Conservation (phyloP, 179 eudicot species). For the Camellia oleifera region DNA sequence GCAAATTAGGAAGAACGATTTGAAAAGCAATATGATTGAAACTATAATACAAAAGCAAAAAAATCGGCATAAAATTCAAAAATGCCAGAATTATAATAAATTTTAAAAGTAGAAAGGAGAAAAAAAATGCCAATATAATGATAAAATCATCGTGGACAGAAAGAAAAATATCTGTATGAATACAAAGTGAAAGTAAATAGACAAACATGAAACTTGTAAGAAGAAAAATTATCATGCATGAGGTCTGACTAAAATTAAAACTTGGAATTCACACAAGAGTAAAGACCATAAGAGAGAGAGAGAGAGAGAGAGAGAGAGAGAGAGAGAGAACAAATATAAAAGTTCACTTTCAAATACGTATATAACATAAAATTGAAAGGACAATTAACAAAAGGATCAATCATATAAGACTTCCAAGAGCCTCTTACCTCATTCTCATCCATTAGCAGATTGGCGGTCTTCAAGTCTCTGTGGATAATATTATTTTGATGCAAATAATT, state of each 20-base stretch:
- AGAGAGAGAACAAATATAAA: background rate
- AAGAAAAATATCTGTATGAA: background rate
- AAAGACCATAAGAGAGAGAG: background rate
- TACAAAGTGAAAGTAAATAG: background rate
- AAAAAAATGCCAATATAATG: background rate
- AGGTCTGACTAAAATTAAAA: background rate
- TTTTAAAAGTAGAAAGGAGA: background rate
- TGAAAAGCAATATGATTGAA: background rate
- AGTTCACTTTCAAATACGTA: background rate
- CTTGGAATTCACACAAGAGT: background rate
- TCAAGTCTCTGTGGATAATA: conserved; percentile 80
- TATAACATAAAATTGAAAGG: background rate
- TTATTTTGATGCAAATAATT: conserved; percentile 73
- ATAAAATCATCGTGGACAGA: background rate
- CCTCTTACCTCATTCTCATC: conserved; percentile 68
- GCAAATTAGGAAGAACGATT: background rate
- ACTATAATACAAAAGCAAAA: background rate
- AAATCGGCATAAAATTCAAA: background rate
- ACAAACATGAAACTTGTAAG: background rate
- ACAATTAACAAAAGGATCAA: background rate
- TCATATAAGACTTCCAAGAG: background rate
- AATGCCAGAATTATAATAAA: background rate
- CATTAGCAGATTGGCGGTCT: conserved; percentile 86
- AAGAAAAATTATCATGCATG: background rate
- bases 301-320: too few species aligned